Evolutionary conservation across 2,329 filamentous ascomycete genomes (phyloP).

Genomic region (Arthroderma uncinatum): DNA sequence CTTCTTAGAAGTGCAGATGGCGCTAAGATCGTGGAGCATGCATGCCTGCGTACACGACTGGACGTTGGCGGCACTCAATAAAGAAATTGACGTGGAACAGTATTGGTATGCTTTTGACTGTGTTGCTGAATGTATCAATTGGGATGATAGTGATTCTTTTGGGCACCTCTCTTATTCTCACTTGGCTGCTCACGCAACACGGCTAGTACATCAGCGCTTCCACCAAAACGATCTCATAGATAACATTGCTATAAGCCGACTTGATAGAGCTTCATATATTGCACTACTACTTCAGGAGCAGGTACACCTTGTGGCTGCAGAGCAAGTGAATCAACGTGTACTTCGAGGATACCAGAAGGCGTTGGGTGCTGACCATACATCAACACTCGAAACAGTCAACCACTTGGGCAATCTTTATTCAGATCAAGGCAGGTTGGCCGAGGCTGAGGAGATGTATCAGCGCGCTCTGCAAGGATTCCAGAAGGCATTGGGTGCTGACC

Average conservation of each 20-base stretch:
- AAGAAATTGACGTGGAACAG: neutral
- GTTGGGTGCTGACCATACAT: neutral
- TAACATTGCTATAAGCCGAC: neutral
- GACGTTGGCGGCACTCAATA: neutral
- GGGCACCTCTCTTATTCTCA: neutral
- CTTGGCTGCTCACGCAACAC: neutral
- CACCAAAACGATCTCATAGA: neutral
- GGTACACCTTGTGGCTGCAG: too few species aligned
- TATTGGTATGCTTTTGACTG: constrained; percentile 3
- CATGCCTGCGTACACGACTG: constrained; percentile 3
- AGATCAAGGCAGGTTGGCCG: neutral
- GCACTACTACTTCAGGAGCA: too few species aligned
- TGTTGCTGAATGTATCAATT: neutral
- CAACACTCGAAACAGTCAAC: neutral
- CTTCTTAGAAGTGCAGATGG: neutral
- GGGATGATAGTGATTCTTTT: neutral
- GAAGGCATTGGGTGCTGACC: neutral
- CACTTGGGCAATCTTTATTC: neutral
- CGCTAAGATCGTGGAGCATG: neutral
- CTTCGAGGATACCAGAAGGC: neutral
- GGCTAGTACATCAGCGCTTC: neutral
- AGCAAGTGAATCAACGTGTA: neutral
- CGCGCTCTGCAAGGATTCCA: neutral
- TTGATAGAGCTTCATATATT: too few species aligned
- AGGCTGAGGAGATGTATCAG: constrained; percentile 6